Conservation (phyloP, 768 basidiomycete species). For the Russula olivacea region DNA sequence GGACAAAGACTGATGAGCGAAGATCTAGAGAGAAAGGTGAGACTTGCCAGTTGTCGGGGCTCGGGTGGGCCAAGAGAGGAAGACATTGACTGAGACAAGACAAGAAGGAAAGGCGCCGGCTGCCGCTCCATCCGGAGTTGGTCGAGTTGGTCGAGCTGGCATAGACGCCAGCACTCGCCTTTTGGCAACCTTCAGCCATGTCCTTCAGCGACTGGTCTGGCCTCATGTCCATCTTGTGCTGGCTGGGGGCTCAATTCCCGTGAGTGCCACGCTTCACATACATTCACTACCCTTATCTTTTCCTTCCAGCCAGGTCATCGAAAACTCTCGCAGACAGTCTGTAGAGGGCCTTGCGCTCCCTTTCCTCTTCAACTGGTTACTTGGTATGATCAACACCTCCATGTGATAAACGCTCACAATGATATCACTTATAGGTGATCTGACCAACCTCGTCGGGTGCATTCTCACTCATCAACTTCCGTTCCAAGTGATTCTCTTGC, state of each 20-base stretch:
- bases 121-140: no score
- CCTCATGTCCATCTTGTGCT: constrained; percentile 65
- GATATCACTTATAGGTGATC: constrained; percentile 55
- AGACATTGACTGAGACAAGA: constrained; percentile 4
- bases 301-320: constrained; percentile 64
- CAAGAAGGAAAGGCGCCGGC: neutral
- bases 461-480: constrained; percentile 89
- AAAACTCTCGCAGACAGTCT: constrained; percentile 68
- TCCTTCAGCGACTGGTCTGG: constrained; percentile 60
- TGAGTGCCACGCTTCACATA: constrained; percentile 39
- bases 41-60: constrained; percentile 20
- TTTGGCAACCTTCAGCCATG: constrained; percentile 14
- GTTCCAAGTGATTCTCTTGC: constrained; percentile 62
- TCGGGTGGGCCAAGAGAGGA: neutral
- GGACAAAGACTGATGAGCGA: neutral
- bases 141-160: neutral
- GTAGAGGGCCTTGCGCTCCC: constrained; percentile 90
- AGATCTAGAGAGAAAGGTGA: no score
- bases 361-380: constrained; percentile 89
- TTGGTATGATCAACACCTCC: constrained; percentile 47
- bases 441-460: constrained; percentile 89
- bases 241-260: constrained; percentile 89
- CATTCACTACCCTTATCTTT: neutral
- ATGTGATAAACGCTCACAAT: neutral
- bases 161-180: neutral